Evolutionary conservation across 2,329 filamentous ascomycete species (phyloP).

Genomic region (Cladosporium sp.): DNA sequence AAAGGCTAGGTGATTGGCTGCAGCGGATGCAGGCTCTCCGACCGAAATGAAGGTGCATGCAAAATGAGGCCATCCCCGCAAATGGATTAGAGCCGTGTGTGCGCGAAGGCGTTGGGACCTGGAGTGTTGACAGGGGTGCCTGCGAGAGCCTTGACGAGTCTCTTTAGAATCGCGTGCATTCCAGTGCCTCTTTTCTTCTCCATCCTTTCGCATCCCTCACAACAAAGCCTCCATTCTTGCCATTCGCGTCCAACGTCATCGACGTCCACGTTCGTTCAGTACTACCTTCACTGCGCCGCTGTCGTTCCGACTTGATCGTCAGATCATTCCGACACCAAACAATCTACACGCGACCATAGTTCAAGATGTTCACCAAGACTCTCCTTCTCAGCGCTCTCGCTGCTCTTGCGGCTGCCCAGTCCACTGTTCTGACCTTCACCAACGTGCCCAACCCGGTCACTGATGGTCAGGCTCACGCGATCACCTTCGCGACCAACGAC

Average conservation of each 20-base stretch:
- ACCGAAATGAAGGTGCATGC: background rate
- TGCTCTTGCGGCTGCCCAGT: constrained; percentile 45
- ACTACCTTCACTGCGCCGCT: background rate
- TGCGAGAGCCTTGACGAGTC: background rate
- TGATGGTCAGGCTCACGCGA: constrained; percentile 40
- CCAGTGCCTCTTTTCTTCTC: background rate
- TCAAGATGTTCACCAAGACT: constrained; percentile 49
- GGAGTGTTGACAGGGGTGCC: background rate
- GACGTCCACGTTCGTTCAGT: constrained; percentile 10
- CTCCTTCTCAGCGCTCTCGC: constrained; percentile 45
- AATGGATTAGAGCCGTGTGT: background rate
- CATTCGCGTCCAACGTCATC: constrained; percentile 5
- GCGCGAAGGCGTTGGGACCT: constrained; percentile 7
- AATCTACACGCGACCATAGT: background rate
- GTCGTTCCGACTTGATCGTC: background rate
- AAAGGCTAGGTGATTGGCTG: background rate
- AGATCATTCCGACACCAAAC: background rate
- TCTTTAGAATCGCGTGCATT: constrained; percentile 5
- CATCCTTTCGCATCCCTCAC: background rate
- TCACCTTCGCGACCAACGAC: constrained; percentile 27
- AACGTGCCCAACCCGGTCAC: constrained; percentile 45
- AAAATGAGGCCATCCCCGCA: background rate
- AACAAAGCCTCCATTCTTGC: constrained; percentile 11
- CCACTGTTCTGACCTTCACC: constrained; percentile 48
- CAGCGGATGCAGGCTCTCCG: background rate